Conservation (phyloP, 2,329 filamentous ascomycete species). For the Aspergillus latus region DNA sequence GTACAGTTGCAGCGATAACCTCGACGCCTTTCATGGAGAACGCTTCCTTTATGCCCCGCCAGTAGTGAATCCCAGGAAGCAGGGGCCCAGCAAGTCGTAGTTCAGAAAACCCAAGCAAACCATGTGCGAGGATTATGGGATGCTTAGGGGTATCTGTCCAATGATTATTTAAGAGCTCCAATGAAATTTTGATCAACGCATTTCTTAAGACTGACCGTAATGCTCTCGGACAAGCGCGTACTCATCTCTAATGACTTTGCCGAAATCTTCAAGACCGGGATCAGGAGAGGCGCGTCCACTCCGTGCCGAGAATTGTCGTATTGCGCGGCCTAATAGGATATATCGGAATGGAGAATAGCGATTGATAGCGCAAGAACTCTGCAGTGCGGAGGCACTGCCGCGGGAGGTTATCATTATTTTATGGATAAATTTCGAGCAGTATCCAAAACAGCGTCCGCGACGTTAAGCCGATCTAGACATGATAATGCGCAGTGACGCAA, state of each 20-base stretch:
- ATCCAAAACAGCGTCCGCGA: neutral
- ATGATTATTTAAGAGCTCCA: neutral
- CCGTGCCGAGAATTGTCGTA: constrained; percentile 20
- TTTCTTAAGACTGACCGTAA: constrained; percentile 50
- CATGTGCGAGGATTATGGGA: constrained; percentile 63
- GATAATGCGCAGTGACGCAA: constrained; percentile 9
- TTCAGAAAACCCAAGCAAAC: constrained; percentile 66
- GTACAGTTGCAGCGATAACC: constrained; percentile 62
- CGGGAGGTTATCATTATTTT: constrained; percentile 26
- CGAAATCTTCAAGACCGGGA: constrained; percentile 53
- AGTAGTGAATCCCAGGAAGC: constrained; percentile 62
- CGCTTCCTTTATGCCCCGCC: constrained; percentile 63
- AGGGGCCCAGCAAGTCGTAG: constrained; percentile 54
- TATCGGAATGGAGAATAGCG: neutral
- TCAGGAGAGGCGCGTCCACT: constrained; percentile 36
- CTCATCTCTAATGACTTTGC: constrained; percentile 59
- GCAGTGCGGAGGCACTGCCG: constrained; percentile 6
- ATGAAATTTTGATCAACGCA: neutral
- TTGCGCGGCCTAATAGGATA: neutral
- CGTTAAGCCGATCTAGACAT: neutral
- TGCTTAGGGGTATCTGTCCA: constrained; percentile 49
- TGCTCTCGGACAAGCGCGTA: constrained; percentile 59
- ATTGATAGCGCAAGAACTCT: neutral
- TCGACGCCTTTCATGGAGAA: constrained; percentile 56
- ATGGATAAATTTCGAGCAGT: neutral